These are phyloP conservation scores for Ceratocystis eucalypticola DNA, from an alignment of 2,329 filamentous ascomycete species.

Conservation along the genomic window DNA sequence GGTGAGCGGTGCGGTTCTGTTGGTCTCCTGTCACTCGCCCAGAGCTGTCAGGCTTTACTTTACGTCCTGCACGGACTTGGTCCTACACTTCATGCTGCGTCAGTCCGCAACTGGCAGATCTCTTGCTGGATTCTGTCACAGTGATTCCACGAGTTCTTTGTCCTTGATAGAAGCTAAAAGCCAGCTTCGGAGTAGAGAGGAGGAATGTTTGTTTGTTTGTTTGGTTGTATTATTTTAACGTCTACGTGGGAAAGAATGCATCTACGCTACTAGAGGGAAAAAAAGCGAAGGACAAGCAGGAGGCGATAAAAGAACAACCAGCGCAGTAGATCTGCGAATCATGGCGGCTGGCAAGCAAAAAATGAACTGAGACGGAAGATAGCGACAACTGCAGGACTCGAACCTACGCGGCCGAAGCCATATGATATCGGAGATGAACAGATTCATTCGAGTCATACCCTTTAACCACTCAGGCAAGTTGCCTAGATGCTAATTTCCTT, in stretches of 20 bases:
- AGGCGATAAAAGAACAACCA: too few species aligned
- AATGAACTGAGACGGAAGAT: neutral
- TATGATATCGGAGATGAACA: constrained; percentile 13
- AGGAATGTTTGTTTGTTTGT: too few species aligned
- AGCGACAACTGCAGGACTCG: constrained; percentile 18
- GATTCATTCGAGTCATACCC: constrained; percentile 18
- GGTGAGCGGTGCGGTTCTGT: too few species aligned
- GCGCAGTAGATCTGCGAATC: too few species aligned
- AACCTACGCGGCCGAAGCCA: constrained; percentile 17
- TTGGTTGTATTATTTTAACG: too few species aligned
- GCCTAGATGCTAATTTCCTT: constrained; percentile 3
- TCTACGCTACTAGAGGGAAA: too few species aligned
- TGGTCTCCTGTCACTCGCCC: neutral
- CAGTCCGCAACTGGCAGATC: neutral
- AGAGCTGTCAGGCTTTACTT: neutral
- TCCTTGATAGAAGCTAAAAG: neutral
- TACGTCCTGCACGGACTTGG: neutral
- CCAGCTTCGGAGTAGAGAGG: neutral
- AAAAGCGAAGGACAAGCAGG: too few species aligned
- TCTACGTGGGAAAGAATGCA: neutral
- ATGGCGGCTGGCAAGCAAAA: neutral
- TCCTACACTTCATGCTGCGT: too few species aligned
- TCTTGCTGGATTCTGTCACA: neutral
- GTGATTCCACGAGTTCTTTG: neutral
- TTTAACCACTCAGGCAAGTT: constrained; percentile 19